A percentile compares a stretch with the other conserved stretches of the same genome.
These are phyloP conservation scores for Fragilariopsis cylindrus DNA, from an alignment of 108 stramenopile species.

Conservation along the genomic window DNA sequence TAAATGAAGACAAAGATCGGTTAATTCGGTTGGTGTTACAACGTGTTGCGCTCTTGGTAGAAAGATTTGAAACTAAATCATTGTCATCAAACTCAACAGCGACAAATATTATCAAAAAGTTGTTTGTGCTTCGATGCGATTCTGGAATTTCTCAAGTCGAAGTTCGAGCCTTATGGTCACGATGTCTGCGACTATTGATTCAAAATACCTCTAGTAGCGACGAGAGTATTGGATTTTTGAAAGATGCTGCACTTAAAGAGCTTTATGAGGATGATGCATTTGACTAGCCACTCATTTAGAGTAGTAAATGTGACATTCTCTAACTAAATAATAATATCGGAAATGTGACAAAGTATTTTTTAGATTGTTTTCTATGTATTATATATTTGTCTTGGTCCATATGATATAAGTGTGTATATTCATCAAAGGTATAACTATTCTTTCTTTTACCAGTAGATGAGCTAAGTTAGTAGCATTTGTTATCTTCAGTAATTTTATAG, in stretches of 20 bases:
- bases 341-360: too few species aligned
- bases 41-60: constrained; percentile 7
- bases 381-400: too few species aligned
- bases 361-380: too few species aligned
- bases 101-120: not conserved
- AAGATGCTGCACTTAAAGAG: not conserved
- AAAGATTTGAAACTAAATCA: not conserved
- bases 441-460: too few species aligned
- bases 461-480: too few species aligned
- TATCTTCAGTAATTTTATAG: too few species aligned
- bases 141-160: not conserved
- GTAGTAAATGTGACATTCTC: too few species aligned
- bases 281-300: not conserved
- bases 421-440: too few species aligned
- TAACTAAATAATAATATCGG: too few species aligned
- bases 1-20: not conserved
- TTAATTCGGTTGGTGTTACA: constrained; percentile 1
- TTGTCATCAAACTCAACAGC: not conserved
- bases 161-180: constrained; percentile 3
- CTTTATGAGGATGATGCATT: not conserved
- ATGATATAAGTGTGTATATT: too few species aligned
- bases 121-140: not conserved
- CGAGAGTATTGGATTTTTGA: not conserved
- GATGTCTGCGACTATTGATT: not conserved
- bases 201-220: not conserved